Evolutionary conservation across 768 basidiomycete genomes (phyloP), one percentile per base, ranked within the genome.

Genomic region (Tulasnella sp.): DNA sequence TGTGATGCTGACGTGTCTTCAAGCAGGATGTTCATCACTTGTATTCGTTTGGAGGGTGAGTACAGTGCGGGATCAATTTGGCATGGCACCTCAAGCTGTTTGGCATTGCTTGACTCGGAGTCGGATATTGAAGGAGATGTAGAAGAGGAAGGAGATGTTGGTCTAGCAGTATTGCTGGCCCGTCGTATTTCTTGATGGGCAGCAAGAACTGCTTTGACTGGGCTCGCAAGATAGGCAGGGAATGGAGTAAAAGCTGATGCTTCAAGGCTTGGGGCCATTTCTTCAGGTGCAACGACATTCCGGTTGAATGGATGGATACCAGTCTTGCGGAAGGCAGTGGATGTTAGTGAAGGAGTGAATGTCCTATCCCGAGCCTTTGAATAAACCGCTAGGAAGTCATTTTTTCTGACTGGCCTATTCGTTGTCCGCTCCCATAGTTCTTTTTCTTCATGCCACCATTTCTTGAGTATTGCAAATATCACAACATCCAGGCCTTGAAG

Each of bases 281-380:
- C 63, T 20, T 59, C 56, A 5, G 43, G 37, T 4, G 65, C 61
- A 13, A 74, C 58, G 8, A 66, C 60, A 31, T 56, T 48, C 7
- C 58, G 64, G 53, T 71, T 59, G 45, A 67, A 65, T 37, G 71
- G 70, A 45, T 58, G 57, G 3, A 70, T 58, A 3, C 71, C 70
- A 16, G 70, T 72, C 48, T 61, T 63, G 35, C 54, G n/a, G 55
- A 72, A 73, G 7, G 70, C 67, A 3, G 62, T 46, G 29, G 58
- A 54, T 55, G 73, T 66, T 25, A 60, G 64, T 7, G 57, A 58
- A 2, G 45, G 25, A 1, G 66, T 69, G 25, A 66, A 58, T 56
- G 37, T 61, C 0, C 53, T 22, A 1, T 58, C 8, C 49, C 69
- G 65, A 4, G 70, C 70, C 13, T 50, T 27, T 9, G 56, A 61